Base-by-base conservation (phyloP, 2,329 filamentous ascomycete species). In the Microcyclospora tardicrescens region DNA sequence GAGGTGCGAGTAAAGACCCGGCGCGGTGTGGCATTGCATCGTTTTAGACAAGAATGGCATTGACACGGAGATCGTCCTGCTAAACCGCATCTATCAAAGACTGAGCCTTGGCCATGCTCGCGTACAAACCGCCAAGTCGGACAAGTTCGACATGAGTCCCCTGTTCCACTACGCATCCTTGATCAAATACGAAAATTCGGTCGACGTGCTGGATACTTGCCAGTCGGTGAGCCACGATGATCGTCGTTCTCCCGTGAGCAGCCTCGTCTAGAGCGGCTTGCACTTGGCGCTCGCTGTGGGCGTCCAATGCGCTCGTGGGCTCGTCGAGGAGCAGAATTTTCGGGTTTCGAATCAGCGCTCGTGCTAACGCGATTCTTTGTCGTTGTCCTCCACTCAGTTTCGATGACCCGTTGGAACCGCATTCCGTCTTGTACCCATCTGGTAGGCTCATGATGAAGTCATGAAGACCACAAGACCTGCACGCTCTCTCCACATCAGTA, bases 121-220 rank as follows among this genome's bases (percentile, higher is more conserved):
- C 52, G 41, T 69, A 70, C 34, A 67, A 57, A 2, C 60, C 60
- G 31, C 61, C 64, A 28, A 55, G 51, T 14, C 58, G 60, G 11
- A 80, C 61, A 46, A 81, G 59, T 50, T 78, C 73, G 5, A 65
- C 61, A 52, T 81, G 76, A 14, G 68, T 69, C n/a, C 80, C 77
- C 39, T 64, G 60, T 52, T 81, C 76, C 1, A 75, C 62, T 29
- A 81, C 68, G 15, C 57, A 71, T 16, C 79, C 75, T 43, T 77
- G 70, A 10, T 81, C 80, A 35, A 91, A 73, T 0, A 89, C 81
- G 50, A 83, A 84, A 32, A 87, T 87, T n/a, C 78, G 64, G 56
- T 89, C 78, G 1, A 82, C 81, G 48, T 86, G 80, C 57, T 83
- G 81, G 14, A 87, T 77, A 10, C 81, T 89, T 0, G 79, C 79